Percentiles rank a stretch among this genome's conserved stretches.
These are phyloP conservation scores for Aureobasidium sp. DNA, from an alignment of 2,329 filamentous ascomycete genomes.

Conservation along the genomic window DNA sequence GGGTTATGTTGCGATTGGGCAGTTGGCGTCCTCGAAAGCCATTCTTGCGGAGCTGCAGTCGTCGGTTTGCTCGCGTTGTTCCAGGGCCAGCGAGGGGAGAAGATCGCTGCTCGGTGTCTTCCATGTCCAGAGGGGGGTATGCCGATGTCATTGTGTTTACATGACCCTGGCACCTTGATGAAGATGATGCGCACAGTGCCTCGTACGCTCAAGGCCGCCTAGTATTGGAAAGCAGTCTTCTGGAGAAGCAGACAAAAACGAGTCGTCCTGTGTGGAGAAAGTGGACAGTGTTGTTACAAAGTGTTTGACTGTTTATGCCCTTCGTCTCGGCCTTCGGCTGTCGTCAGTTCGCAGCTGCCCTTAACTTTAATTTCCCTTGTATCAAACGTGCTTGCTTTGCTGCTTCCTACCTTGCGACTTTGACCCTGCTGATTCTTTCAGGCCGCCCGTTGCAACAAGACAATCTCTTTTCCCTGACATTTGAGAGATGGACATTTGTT, in stretches of 20 bases:
- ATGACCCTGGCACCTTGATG: neutral
- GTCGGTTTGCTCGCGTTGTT: constrained; percentile 21
- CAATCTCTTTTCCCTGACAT: neutral
- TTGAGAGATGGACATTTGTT: neutral
- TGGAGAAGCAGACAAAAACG: neutral
- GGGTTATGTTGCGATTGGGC: constrained; percentile 26
- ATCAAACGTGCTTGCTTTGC: neutral
- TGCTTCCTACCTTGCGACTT: neutral
- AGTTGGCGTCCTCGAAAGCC: constrained; percentile 27
- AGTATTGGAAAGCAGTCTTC: neutral
- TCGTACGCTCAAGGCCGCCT: neutral
- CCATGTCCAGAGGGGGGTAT: neutral
- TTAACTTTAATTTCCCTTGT: constrained; percentile 6
- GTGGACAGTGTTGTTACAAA: neutral
- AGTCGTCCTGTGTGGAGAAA: neutral
- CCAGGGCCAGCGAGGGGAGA: constrained; percentile 17
- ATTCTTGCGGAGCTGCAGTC: constrained; percentile 28
- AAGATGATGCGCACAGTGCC: neutral
- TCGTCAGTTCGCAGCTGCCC: neutral
- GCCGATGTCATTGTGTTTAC: neutral
- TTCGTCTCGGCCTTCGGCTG: neutral
- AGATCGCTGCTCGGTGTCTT: neutral
- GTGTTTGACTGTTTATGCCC: neutral
- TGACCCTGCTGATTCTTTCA: neutral
- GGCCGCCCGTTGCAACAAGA: neutral